phyloP scores from a whole-genome alignment of 2,329 filamentous ascomycete genomes.

The Aureobasidium sp. region DNA sequence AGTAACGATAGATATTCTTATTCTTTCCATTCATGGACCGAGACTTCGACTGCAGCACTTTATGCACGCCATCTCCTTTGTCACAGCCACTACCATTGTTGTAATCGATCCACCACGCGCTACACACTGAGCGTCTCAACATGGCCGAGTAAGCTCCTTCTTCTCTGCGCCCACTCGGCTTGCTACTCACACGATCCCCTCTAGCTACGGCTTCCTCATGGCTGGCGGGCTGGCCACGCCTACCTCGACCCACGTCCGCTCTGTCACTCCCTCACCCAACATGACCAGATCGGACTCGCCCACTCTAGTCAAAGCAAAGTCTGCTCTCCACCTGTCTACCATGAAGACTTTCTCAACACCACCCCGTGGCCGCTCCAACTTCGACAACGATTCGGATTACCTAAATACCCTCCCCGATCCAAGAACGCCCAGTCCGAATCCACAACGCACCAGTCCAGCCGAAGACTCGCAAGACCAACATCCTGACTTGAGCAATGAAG shows the following conservation, averaged over 20 bases:
- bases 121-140: background rate
- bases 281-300: background rate
- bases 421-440: slow-evolving; percentile 19
- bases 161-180: too few species aligned
- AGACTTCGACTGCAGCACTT: background rate
- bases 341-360: slow-evolving; percentile 4
- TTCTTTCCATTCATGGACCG: background rate
- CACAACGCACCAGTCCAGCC: slow-evolving; percentile 7
- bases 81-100: slow-evolving; percentile 8
- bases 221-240: slow-evolving; percentile 13
- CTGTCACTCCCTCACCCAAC: slow-evolving; percentile 3
- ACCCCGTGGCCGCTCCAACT: slow-evolving; percentile 8
- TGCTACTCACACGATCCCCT: background rate
- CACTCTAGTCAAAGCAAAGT: slow-evolving; percentile 12
- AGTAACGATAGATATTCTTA: background rate
- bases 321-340: slow-evolving; percentile 10
- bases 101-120: background rate
- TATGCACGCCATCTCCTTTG: slow-evolving; percentile 12
- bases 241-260: slow-evolving; percentile 8
- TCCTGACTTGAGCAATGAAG: slow-evolving; percentile 63
- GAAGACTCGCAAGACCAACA: slow-evolving; percentile 25
- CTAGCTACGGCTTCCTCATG: slow-evolving; percentile 10
- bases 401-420: slow-evolving; percentile 20
- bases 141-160: slow-evolving; percentile 4
- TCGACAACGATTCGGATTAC: slow-evolving; percentile 16